Evolutionary conservation across 306 rosid species (phyloP).

Genomic region (Astragalus glycyphyllos): DNA sequence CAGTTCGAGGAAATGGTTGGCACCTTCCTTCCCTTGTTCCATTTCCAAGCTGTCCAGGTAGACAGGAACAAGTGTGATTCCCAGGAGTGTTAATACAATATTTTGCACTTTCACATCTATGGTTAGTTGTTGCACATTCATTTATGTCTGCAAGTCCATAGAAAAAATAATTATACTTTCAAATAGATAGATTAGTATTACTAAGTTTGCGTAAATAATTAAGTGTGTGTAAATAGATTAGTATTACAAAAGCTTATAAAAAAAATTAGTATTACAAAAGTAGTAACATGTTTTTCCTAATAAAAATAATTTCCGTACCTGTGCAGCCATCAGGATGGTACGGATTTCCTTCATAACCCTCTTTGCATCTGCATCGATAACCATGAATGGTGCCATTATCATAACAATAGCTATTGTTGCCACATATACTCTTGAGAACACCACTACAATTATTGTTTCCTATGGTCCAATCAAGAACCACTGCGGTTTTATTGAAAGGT

Average conservation of each 20-base stretch:
- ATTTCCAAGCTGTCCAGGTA: not conserved
- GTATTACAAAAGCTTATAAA: too few relatives aligned
- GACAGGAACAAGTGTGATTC: conserved; percentile 8
- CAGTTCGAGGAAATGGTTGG: not conserved
- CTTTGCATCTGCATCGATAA: not conserved
- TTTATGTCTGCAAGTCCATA: not conserved
- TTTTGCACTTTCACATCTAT: not conserved
- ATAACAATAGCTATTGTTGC: not conserved
- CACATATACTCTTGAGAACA: not conserved
- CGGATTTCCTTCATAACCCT: not conserved
- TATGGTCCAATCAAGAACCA: conserved; percentile 53
- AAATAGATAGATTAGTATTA: too few relatives aligned
- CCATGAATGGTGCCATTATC: not conserved
- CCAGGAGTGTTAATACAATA: not conserved
- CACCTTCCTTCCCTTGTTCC: conserved; percentile 6
- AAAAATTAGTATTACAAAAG: too few relatives aligned
- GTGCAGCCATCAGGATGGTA: not conserved
- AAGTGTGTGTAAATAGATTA: too few relatives aligned
- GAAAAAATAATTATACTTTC: too few relatives aligned
- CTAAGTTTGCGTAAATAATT: too few relatives aligned
- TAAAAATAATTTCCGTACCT: too few relatives aligned
- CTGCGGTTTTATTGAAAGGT: not conserved
- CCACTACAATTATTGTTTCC: not conserved
- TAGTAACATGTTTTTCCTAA: too few relatives aligned
- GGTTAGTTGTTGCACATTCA: not conserved